Percentiles rank a stretch among this genome's conserved stretches.
Evolutionary conservation across 192 early-diverging fungal genomes (phyloP).

Genomic region (Coemansia erecta): DNA sequence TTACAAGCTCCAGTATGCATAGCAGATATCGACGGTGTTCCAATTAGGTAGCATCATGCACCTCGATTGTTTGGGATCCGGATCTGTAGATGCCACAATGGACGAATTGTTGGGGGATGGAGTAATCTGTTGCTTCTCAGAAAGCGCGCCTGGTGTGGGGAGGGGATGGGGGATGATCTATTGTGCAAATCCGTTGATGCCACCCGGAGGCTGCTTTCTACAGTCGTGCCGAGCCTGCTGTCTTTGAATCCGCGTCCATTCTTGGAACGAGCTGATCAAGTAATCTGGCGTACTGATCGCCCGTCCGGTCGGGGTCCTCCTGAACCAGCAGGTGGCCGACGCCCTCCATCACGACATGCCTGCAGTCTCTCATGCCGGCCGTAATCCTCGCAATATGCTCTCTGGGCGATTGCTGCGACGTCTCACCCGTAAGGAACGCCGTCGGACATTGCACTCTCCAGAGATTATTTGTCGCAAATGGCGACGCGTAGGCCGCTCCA

Average conservation of each 20-base stretch:
- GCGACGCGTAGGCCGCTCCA: slow-evolving; percentile 17
- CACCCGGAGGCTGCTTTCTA: no score
- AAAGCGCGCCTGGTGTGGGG: no score
- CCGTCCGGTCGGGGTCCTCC: slow-evolving; percentile 24
- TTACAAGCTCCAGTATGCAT: no score
- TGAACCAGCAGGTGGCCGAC: slow-evolving; percentile 35
- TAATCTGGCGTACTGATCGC: slow-evolving; percentile 15
- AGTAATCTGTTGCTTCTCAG: no score
- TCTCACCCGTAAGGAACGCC: slow-evolving; percentile 35
- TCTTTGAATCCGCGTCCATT: background rate
- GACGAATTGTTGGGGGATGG: no score
- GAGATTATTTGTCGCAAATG: slow-evolving; percentile 14
- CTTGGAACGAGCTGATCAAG: slow-evolving; percentile 20
- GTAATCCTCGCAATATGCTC: slow-evolving; percentile 19
- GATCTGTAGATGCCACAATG: no score
- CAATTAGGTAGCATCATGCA: no score
- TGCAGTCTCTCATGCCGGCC: slow-evolving; percentile 14
- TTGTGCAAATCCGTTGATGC: no score
- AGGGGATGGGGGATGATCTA: no score
- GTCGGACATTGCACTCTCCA: slow-evolving; percentile 27
- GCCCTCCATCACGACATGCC: slow-evolving; percentile 22
- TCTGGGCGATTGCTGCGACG: slow-evolving; percentile 13
- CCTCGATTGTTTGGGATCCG: no score
- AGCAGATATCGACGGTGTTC: no score
- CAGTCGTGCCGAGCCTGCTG: no score